Evolutionary conservation across 2,329 filamentous ascomycete genomes (phyloP).

Genomic region (Cytospora chrysosperma): DNA sequence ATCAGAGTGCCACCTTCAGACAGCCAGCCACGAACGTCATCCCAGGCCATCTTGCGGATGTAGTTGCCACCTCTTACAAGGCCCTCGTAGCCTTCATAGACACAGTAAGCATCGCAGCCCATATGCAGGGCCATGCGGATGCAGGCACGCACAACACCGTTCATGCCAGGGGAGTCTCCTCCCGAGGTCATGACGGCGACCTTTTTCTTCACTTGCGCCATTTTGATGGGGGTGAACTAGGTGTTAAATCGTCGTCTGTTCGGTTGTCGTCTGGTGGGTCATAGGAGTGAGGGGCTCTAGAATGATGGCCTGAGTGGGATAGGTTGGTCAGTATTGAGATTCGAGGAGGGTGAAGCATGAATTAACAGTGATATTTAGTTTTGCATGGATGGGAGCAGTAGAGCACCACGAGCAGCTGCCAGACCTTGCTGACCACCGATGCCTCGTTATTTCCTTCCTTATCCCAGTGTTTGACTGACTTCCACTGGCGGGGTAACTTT

Average conservation of each 20-base stretch:
- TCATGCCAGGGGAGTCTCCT: constrained; percentile 94
- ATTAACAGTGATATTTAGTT: background rate
- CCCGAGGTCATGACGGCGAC: constrained; percentile 94
- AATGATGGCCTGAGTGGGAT: background rate
- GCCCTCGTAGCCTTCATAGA: constrained; percentile 96
- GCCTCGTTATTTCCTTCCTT: background rate
- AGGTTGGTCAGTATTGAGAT: background rate
- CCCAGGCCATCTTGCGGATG: constrained; percentile 86
- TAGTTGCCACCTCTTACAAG: constrained; percentile 85
- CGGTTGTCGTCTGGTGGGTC: background rate
- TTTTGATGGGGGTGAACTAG: constrained; percentile 30
- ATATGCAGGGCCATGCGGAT: constrained; percentile 88
- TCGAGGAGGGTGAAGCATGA: background rate
- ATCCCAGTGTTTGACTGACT: background rate
- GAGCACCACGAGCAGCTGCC: too few species aligned
- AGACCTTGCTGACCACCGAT: background rate
- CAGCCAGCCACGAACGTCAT: constrained; percentile 91
- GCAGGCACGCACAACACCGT: constrained; percentile 83
- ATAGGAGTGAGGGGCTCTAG: background rate
- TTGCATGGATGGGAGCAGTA: background rate
- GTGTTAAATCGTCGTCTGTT: background rate
- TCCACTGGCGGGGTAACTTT: background rate
- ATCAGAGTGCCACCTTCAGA: constrained; percentile 95
- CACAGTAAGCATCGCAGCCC: constrained; percentile 74
- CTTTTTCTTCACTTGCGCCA: constrained; percentile 55